Base-by-base conservation (phyloP, 2,329 filamentous ascomycete species). In the Phyllosticta capitalensis region DNA sequence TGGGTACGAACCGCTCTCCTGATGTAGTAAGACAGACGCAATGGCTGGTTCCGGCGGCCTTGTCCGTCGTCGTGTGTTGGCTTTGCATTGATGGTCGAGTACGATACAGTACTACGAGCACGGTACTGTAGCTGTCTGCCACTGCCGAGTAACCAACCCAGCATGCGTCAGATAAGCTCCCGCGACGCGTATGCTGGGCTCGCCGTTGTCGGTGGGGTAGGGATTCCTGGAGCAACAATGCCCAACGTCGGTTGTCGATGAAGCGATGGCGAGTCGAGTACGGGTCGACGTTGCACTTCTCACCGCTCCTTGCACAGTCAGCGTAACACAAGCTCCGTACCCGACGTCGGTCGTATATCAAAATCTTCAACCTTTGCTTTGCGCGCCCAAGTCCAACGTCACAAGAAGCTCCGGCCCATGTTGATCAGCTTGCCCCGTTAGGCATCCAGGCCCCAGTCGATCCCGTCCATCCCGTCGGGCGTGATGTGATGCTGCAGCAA, bases 401-500 rank as follows among this genome's bases (percentile, higher is more conserved):
- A 30, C 28, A 30, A 10, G 30, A 38, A 38, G 6, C 10, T 17
- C 30, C 30, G 30, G 17, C 30, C 10, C 9, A 33, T 49, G 56
- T 30, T 58, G 56, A 58, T 58, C 56, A 58, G 56, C 52, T 58
- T 58, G 56, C 56, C 56, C 48, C 56, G 50, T 58, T 48, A 53
- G 56, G 56, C 56, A 58, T 58, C 56, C 52, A 58, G 28, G 50
- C 9, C 17, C 55, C 50, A 58, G 56, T 51, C 56, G 50, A 58
- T 58, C 56, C 30, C 56, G 22, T 22, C 30, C 55, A 30, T 19
- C 26, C 10, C 30, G 30, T 12, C 30, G 30, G 30, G 30, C 30
- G 30, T 12, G 30, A 38, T 17, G 30, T 38, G 30, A 38, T 14
- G 30, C 30, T 38, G 30, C 30, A 17, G 30, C 30, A 38, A 38